phyloP scores from a whole-genome alignment of 352 stramenopile genomes.

The Pythium scleroteichum region DNA sequence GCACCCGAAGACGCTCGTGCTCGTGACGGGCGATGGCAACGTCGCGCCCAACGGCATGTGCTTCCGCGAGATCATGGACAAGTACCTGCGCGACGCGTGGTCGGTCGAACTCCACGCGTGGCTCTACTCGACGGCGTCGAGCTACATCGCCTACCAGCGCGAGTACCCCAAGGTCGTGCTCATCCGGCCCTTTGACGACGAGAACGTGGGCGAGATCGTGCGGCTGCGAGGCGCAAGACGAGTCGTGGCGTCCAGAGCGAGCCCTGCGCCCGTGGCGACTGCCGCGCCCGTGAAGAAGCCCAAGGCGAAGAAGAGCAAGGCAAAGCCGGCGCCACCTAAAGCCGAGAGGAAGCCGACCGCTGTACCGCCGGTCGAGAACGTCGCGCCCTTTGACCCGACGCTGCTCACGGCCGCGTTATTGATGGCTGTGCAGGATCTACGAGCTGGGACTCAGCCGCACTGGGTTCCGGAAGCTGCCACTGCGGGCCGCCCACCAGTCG shows the following conservation, averaged over 20 bases:
- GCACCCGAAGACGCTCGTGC: constrained; percentile 40
- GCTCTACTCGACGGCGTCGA: constrained; percentile 34
- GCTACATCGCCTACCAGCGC: constrained; percentile 35
- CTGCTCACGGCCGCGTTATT: too few relatives aligned
- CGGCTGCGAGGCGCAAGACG: neutral
- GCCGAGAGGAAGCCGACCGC: too few relatives aligned
- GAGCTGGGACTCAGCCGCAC: neutral
- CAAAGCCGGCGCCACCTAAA: too few relatives aligned
- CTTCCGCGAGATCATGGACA: constrained; percentile 33
- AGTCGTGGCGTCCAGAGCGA: too few relatives aligned
- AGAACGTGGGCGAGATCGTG: constrained; percentile 17
- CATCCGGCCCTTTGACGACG: constrained; percentile 36
- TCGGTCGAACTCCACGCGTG: constrained; percentile 44
- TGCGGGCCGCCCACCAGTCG: neutral
- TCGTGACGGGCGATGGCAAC: constrained; percentile 42
- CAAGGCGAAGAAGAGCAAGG: neutral
- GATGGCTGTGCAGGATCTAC: neutral
- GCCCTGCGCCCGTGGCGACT: too few relatives aligned
- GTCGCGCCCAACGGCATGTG: constrained; percentile 34
- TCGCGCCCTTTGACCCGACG: too few relatives aligned
- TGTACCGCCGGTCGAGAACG: too few relatives aligned
- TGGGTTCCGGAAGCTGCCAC: neutral
- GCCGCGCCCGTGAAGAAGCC: neutral
- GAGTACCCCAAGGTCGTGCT: constrained; percentile 27
- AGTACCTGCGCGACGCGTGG: constrained; percentile 40